phyloP scores from a whole-genome alignment of 1,139 yeast genomes.

The Ogataea hybrid region DNA sequence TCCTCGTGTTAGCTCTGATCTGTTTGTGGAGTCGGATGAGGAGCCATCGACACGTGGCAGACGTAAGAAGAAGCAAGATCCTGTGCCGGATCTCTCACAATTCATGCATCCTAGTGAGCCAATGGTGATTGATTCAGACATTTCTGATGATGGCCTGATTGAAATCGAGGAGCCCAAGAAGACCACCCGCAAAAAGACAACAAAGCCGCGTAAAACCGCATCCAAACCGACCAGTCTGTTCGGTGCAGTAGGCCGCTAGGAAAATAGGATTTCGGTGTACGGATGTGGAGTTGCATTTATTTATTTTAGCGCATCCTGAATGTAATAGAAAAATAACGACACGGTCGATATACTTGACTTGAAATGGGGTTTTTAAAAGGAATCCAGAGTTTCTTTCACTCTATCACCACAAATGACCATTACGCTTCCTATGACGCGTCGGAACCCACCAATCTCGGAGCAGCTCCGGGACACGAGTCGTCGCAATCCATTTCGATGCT shows the following conservation, averaged over 20 bases:
- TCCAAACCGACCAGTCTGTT: conserved; percentile 12
- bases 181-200: background rate
- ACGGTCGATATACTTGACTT: conserved; percentile 1
- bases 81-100: conserved; percentile 4
- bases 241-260: conserved; percentile 4
- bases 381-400: conserved; percentile 47
- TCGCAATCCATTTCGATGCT: conserved; percentile 29
- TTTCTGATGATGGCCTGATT: conserved; percentile 14
- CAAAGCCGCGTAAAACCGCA: conserved; percentile 1
- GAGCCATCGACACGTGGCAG: conserved; percentile 8
- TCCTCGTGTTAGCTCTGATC: background rate
- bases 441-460: conserved; percentile 6
- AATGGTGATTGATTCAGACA: conserved; percentile 5
- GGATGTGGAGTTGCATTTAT: background rate
- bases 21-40: conserved; percentile 10
- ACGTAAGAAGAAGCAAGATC: conserved; percentile 1
- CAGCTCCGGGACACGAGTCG: conserved; percentile 16
- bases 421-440: conserved; percentile 47
- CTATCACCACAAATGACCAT: conserved; percentile 62
- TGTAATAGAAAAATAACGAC: conserved; percentile 7
- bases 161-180: conserved; percentile 15
- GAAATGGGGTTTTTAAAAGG: conserved; percentile 29
- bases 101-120: conserved; percentile 5
- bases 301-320: background rate
- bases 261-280: background rate